Base-by-base conservation (phyloP, 2,329 filamentous ascomycete genomes). In the Mycocentrospora acerina region DNA sequence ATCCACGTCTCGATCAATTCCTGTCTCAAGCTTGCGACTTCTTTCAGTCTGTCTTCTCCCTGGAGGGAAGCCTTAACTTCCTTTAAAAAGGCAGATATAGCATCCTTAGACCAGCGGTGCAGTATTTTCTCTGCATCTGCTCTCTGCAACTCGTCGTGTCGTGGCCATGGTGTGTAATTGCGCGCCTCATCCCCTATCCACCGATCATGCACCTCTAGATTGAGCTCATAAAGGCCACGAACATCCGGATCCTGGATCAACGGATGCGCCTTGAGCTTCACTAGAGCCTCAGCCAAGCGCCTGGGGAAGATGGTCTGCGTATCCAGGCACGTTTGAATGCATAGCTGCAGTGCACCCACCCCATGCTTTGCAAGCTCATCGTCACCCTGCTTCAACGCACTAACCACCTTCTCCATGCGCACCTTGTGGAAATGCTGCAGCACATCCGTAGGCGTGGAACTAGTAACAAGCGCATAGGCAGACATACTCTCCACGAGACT, bases 101-200 rank as follows among this genome's bases (percentile, higher is more conserved):
- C 67, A 32, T 65, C 60, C 42, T 58, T 67, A 7, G 64, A 70
- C 71, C 68, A 73, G 26, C 55, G 51, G 29, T 64, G 62, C 17
- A 69, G 45, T 34, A 72, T 56, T 14, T 57, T 67, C 40, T 71
- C 67, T 5, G 65, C 70, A 13, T 74, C 71, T 3, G 61, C 39
- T 19, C 60, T 46, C 16, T 69, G 59, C 4, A 76, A 54, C 50
- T 93, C 86, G 50, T 90, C 88, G 54, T 94, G 83, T 19, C 87
- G 82, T 24, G 94, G 86, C 71, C 89, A 95, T 0, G 90, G 90
- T 1, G 83, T 91, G 60, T 94, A 96, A 49, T 85, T 86, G 31
- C 80, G 81, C 28, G 95, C 86, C 44, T 94, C 88, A 7, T 90
- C 82, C 13, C 86, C 79, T 46, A 93, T 86, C 86, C 90, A 95